Percentiles rank a stretch among this genome's conserved stretches.
Conservation (phyloP, 768 basidiomycete genomes). For the Filobasidium floriforme region DNA sequence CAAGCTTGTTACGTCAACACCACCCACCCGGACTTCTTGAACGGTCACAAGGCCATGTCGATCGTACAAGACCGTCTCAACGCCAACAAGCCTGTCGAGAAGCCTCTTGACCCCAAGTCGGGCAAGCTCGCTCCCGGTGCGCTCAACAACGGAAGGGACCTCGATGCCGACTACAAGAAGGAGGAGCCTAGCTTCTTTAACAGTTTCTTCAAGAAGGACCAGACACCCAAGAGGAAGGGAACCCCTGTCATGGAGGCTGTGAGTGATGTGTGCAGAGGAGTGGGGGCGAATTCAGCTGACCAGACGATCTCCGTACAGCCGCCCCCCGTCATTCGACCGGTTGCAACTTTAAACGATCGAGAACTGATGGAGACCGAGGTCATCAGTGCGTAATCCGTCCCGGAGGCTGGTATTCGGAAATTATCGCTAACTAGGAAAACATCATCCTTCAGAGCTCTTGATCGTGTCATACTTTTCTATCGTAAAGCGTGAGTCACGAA, state of each 20-base stretch:
- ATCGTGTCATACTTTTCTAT: conserved; percentile 97
- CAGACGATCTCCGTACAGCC: conserved; percentile 50
- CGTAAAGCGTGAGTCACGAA: conserved; percentile 62
- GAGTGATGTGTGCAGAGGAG: conserved; percentile 41
- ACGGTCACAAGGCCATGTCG: conserved; percentile 90
- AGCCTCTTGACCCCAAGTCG: conserved; percentile 62
- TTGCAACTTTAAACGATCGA: conserved; percentile 80
- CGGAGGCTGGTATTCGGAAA: neutral
- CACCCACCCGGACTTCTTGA: conserved; percentile 96
- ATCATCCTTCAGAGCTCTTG: conserved; percentile 61
- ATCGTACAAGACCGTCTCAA: conserved; percentile 65
- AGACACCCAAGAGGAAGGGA: conserved; percentile 45
- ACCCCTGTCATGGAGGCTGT: conserved; percentile 50
- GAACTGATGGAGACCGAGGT: conserved; percentile 99
- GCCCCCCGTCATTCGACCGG: conserved; percentile 77
- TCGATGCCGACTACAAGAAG: conserved; percentile 81
- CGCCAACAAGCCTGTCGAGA: conserved; percentile 64
- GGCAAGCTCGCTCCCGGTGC: conserved; percentile 57
- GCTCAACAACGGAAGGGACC: conserved; percentile 87
- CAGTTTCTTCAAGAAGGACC: conserved; percentile 72
- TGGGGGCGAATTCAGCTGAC: neutral
- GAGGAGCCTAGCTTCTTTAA: conserved; percentile 90
- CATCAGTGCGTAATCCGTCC: conserved; percentile 65
- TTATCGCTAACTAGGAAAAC: neutral
- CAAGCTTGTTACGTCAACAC: conserved; percentile 99